Conservation (phyloP, 176 grass and related monocot genomes). For the Pharus latifolius region DNA sequence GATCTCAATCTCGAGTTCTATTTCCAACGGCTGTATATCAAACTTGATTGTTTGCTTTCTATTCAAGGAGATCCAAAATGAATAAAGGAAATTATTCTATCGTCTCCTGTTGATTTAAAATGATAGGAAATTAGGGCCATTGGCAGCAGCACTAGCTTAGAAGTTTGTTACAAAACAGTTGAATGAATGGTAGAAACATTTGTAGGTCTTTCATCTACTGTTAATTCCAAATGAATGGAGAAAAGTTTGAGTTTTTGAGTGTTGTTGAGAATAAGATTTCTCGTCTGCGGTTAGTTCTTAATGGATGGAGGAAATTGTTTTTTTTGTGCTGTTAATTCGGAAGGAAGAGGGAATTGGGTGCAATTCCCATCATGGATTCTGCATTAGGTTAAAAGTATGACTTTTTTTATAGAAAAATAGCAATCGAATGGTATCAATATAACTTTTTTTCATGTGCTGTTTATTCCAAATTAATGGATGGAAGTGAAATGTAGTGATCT, state of each 20-base stretch:
- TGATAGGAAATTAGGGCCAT: no score
- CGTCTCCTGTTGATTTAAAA: no score
- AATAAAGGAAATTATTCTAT: no score
- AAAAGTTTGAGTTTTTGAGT: background rate
- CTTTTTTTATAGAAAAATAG: background rate
- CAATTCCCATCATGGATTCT: background rate
- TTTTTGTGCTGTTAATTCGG: background rate
- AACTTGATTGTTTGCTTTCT: no score
- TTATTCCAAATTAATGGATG: background rate
- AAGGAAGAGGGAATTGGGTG: background rate
- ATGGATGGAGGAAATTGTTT: background rate
- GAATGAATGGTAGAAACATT: no score
- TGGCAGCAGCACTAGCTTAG: no score
- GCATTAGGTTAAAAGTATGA: background rate
- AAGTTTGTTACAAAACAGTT: no score
- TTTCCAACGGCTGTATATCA: no score
- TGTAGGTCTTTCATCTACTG: background rate
- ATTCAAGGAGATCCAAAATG: no score
- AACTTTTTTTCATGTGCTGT: background rate
- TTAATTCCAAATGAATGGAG: background rate
- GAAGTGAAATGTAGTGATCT: background rate
- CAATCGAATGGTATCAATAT: background rate
- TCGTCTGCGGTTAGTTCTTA: background rate
- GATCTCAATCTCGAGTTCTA: no score
- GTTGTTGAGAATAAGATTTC: background rate